Conservation (phyloP, 352 stramenopile genomes). For the Globisporangium radiosum region DNA sequence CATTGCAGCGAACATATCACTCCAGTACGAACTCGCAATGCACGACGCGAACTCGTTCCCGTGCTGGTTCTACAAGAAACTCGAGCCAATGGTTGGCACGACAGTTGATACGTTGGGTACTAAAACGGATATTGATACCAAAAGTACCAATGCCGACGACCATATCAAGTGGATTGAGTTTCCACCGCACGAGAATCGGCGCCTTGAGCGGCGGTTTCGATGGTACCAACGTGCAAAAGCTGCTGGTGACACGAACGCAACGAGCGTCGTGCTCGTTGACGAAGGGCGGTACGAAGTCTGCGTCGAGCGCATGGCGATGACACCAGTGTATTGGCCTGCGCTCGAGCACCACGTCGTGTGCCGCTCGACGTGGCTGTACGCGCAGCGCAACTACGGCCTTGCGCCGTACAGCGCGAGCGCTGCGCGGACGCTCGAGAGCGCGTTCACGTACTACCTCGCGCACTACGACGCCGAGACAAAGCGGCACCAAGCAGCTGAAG, state of each 20-base stretch:
- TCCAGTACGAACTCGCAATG: constrained; percentile 36
- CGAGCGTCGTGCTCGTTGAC: constrained; percentile 66
- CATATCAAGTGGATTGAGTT: constrained; percentile 69
- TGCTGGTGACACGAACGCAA: constrained; percentile 32
- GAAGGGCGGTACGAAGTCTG: constrained; percentile 79
- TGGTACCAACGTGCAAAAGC: constrained; percentile 56
- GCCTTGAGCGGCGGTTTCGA: constrained; percentile 58
- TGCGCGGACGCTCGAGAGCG: constrained; percentile 39
- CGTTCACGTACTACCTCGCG: constrained; percentile 73
- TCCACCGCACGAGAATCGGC: constrained; percentile 57
- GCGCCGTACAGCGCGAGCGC: constrained; percentile 65
- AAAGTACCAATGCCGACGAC: not conserved
- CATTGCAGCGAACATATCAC: constrained; percentile 28
- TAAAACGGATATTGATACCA: not conserved
- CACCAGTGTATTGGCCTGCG: constrained; percentile 68
- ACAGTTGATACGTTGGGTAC: not conserved
- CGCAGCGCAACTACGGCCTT: constrained; percentile 75
- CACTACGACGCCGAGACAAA: constrained; percentile 61
- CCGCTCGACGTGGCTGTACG: constrained; percentile 73
- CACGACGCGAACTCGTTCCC: constrained; percentile 60
- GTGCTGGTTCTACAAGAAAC: constrained; percentile 81
- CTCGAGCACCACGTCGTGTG: constrained; percentile 65
- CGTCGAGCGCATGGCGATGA: constrained; percentile 74
- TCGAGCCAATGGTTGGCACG: constrained; percentile 13
- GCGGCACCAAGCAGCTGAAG: constrained; percentile 38